A percentile compares a stretch with the other conserved stretches of the same genome.
Conservation (phyloP, 164 flowering plant genomes). For the Berberis thunbergii region DNA sequence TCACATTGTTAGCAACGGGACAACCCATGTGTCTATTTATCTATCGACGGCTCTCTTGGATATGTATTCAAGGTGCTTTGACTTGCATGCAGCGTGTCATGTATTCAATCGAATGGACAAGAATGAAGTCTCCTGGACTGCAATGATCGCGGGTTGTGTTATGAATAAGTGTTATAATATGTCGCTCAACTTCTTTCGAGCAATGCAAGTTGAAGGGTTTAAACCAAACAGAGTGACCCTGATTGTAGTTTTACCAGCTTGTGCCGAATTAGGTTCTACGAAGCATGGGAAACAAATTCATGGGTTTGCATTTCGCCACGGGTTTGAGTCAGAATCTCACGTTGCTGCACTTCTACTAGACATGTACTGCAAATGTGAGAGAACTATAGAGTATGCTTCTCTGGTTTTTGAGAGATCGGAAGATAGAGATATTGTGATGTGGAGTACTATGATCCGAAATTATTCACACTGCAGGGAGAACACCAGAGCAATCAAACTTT, state of each 20-base stretch:
- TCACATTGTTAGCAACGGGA: conserved; percentile 21
- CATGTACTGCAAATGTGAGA: conserved; percentile 28
- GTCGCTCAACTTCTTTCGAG: conserved; percentile 33
- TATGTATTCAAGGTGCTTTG: conserved; percentile 12
- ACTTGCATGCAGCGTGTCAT: conserved; percentile 23
- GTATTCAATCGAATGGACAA: conserved; percentile 36
- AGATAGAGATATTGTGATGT: conserved; percentile 39
- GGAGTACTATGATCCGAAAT: conserved; percentile 46
- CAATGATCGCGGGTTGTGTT: conserved; percentile 42
- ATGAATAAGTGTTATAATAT: conserved; percentile 14
- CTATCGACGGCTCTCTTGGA: conserved; percentile 44
- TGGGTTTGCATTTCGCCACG: conserved; percentile 38
- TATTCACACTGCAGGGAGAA: conserved; percentile 21
- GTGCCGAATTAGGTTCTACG: conserved; percentile 4
- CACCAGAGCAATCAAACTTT: conserved; percentile 28
- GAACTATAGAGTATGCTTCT: conserved; percentile 13
- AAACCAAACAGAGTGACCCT: conserved; percentile 47
- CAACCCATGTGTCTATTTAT: conserved; percentile 18
- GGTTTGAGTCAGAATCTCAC: conserved; percentile 26
- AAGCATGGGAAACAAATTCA: conserved; percentile 40
- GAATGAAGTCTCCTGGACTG: conserved; percentile 62
- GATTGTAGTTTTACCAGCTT: conserved; percentile 37
- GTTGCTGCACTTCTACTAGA: conserved; percentile 38
- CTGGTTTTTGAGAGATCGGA: conserved; percentile 19
- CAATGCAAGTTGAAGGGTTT: conserved; percentile 39